These are phyloP conservation scores for Mycena galopus DNA, from an alignment of 768 basidiomycete genomes.

Conservation along the genomic window DNA sequence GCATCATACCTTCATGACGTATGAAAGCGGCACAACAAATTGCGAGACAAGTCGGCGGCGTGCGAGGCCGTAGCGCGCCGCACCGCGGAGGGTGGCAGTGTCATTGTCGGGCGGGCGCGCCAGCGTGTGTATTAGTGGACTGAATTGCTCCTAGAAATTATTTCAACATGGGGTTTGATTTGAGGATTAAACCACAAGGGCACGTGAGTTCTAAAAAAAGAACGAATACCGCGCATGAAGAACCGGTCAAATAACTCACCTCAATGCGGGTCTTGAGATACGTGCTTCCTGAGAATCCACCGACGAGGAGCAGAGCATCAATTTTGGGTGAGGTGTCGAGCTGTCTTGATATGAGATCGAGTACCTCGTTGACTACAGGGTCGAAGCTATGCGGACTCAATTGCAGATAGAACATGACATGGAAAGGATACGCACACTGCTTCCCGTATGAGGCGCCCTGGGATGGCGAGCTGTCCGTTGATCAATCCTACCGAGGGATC, in stretches of 20 bases:
- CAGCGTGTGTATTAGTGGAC: constrained; percentile 76
- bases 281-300: constrained; percentile 90
- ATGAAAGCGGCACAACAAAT: constrained; percentile 85
- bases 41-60: constrained; percentile 82
- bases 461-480: constrained; percentile 87
- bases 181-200: background rate
- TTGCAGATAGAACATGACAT: background rate
- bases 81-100: constrained; percentile 89
- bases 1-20: constrained; percentile 82
- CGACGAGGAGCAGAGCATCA: constrained; percentile 89
- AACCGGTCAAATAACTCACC: constrained; percentile 54
- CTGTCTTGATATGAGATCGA: constrained; percentile 28
- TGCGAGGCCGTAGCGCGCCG: constrained; percentile 89
- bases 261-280: constrained; percentile 86
- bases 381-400: constrained; percentile 64
- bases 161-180: constrained; percentile 22
- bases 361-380: constrained; percentile 79
- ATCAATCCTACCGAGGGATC: constrained; percentile 84
- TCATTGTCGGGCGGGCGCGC: constrained; percentile 89
- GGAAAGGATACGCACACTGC: constrained; percentile 62
- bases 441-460: constrained; percentile 80
- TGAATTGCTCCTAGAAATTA: constrained; percentile 70
- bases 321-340: constrained; percentile 50
- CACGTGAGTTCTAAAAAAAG: background rate
- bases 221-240: background rate